These are phyloP conservation scores for Ganoderma resinaceum DNA, from an alignment of 1,284 basidiomycete species.

Conservation along the genomic window DNA sequence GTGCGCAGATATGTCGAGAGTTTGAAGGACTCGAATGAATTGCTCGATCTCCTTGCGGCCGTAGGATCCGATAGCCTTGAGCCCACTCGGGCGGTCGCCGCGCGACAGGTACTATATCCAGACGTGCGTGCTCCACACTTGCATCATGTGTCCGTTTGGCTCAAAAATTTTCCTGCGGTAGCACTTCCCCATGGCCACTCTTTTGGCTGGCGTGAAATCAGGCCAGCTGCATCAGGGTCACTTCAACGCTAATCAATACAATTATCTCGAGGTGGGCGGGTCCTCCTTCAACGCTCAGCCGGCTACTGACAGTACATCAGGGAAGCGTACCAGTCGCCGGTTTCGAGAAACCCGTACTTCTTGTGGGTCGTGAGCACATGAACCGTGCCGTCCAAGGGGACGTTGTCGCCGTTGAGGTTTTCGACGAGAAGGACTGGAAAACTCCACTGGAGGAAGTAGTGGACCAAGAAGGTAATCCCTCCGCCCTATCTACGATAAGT, in stretches of 20 bases:
- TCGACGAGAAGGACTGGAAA: conserved; percentile 92
- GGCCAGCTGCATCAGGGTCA: conserved; percentile 90
- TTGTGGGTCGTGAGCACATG: conserved; percentile 93
- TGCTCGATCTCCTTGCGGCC: conserved; percentile 84
- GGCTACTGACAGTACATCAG: conserved; percentile 44
- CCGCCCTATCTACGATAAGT: conserved; percentile 11
- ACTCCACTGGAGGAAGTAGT: conserved; percentile 93
- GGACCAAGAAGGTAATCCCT: conserved; percentile 81
- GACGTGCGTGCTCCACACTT: conserved; percentile 57
- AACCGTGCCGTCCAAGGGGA: conserved; percentile 97
- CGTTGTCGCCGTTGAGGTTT: conserved; percentile 90
- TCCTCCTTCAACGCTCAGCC: neutral
- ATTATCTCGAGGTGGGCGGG: conserved; percentile 84
- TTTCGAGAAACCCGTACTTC: conserved; percentile 81
- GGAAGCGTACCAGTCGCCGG: conserved; percentile 83
- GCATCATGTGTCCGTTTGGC: conserved; percentile 10
- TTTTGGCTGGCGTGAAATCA: conserved; percentile 87
- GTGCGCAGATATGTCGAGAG: conserved; percentile 86
- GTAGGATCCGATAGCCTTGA: conserved; percentile 67
- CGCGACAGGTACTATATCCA: conserved; percentile 74
- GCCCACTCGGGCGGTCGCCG: conserved; percentile 59
- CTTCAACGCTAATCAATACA: conserved; percentile 96
- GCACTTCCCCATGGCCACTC: conserved; percentile 81
- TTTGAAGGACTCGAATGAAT: conserved; percentile 63
- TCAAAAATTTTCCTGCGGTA: conserved; percentile 43